Percentiles rank a stretch among this genome's conserved stretches.
phyloP scores from a whole-genome alignment of 495 filamentous ascomycete species.

The Jackrogersella multiformis region DNA sequence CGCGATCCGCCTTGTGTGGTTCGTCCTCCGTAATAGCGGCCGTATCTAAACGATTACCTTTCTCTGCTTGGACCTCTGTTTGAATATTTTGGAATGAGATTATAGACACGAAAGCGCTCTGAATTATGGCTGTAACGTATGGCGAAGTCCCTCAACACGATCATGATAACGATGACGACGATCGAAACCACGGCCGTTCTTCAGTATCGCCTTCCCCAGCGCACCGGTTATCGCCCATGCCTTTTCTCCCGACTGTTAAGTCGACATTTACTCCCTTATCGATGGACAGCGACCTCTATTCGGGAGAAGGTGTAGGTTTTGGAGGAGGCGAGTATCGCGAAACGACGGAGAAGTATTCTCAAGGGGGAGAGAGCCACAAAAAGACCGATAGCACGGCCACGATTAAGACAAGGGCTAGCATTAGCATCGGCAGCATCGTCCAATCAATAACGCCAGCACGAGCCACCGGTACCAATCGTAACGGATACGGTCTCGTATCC shows the following conservation, averaged over 20 bases:
- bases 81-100: not conserved
- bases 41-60: not conserved
- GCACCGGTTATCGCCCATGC: slow-evolving; percentile 42
- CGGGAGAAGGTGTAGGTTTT: not conserved
- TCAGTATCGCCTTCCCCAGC: slow-evolving; percentile 40
- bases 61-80: not conserved
- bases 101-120: not conserved
- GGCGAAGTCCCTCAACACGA: slow-evolving; percentile 46
- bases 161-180: slow-evolving; percentile 44
- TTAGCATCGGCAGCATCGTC: slow-evolving; percentile 34
- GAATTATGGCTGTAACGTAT: slow-evolving; percentile 49
- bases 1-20: slow-evolving; percentile 14
- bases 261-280: slow-evolving; percentile 57
- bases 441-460: slow-evolving; percentile 38
- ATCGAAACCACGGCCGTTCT: slow-evolving; percentile 36
- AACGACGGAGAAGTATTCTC: slow-evolving; percentile 16
- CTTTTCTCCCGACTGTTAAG: slow-evolving; percentile 48
- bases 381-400: slow-evolving; percentile 30
- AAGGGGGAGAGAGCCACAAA: slow-evolving; percentile 21
- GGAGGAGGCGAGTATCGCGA: slow-evolving; percentile 14
- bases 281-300: slow-evolving; percentile 51
- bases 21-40: slow-evolving; percentile 5
- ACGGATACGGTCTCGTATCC: slow-evolving; percentile 41
- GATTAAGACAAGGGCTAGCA: slow-evolving; percentile 20
- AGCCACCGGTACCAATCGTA: slow-evolving; percentile 36